phyloP scores from a whole-genome alignment of 1,284 basidiomycete species.

The Ustilago cynodontis region DNA sequence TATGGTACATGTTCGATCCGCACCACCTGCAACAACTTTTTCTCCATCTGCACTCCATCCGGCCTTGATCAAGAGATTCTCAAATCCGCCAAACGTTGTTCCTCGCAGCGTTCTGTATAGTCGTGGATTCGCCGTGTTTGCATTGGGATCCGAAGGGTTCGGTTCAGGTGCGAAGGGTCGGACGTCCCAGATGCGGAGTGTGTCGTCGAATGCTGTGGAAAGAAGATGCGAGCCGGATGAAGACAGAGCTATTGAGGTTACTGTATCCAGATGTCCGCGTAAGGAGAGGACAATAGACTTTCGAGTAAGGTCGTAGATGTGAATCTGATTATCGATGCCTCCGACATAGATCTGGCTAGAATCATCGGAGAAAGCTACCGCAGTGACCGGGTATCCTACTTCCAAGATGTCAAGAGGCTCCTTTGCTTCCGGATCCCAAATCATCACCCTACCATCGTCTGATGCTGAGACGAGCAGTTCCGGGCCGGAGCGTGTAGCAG shows the following conservation, averaged over 20 bases:
- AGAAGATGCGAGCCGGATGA: conserved; percentile 67
- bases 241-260: conserved; percentile 60
- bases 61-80: conserved; percentile 61
- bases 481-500: conserved; percentile 52
- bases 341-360: conserved; percentile 67
- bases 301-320: conserved; percentile 62
- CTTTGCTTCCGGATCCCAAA: conserved; percentile 64
- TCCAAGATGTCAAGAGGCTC: conserved; percentile 61
- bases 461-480: conserved; percentile 61
- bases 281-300: conserved; percentile 59
- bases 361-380: conserved; percentile 66
- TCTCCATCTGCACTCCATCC: conserved; percentile 63
- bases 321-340: conserved; percentile 69
- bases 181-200: conserved; percentile 68
- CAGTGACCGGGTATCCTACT: conserved; percentile 68
- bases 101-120: conserved; percentile 65
- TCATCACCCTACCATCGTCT: conserved; percentile 66
- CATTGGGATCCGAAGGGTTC: conserved; percentile 40
- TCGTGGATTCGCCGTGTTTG: conserved; percentile 42
- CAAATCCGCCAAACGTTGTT: conserved; percentile 63
- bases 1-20: conserved; percentile 66
- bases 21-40: conserved; percentile 62
- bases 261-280: conserved; percentile 61
- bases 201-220: conserved; percentile 64
- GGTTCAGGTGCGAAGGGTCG: conserved; percentile 68